Conservation (phyloP, 2,329 filamentous ascomycete genomes). For the Colletotrichum brevisporum region DNA sequence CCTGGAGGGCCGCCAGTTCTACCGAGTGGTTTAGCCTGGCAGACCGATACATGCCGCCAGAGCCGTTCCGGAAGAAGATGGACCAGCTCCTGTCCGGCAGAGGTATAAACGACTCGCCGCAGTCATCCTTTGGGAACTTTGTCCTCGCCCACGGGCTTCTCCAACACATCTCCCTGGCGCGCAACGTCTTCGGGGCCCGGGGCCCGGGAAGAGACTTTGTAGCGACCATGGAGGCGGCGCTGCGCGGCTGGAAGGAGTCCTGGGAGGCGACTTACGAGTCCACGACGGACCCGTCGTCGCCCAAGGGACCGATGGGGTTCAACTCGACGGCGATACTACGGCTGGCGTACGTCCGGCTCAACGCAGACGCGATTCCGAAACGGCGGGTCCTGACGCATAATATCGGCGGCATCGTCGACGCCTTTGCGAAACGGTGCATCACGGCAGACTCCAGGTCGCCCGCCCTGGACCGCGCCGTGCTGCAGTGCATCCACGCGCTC, state of each 20-base stretch:
- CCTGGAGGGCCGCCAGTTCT: slow-evolving; percentile 68
- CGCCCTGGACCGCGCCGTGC: slow-evolving; percentile 62
- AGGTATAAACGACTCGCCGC: slow-evolving; percentile 42
- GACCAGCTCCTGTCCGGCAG: slow-evolving; percentile 46
- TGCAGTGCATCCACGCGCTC: slow-evolving; percentile 68
- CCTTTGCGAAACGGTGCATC: slow-evolving; percentile 54
- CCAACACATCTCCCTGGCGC: slow-evolving; percentile 66
- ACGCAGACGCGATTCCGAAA: slow-evolving; percentile 44
- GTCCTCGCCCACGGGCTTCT: slow-evolving; percentile 68
- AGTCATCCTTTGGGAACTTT: slow-evolving; percentile 67
- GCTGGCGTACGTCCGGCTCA: slow-evolving; percentile 48
- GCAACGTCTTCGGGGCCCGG: slow-evolving; percentile 49
- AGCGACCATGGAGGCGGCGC: slow-evolving; percentile 58
- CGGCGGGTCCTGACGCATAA: slow-evolving; percentile 62
- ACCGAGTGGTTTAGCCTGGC: slow-evolving; percentile 61
- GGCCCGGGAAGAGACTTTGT: slow-evolving; percentile 59
- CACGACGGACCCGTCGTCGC: slow-evolving; percentile 66
- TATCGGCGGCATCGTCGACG: slow-evolving; percentile 59
- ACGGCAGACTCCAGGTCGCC: slow-evolving; percentile 51
- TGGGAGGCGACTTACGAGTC: slow-evolving; percentile 68
- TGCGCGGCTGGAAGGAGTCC: slow-evolving; percentile 64
- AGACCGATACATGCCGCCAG: slow-evolving; percentile 23
- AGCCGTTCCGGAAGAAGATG: slow-evolving; percentile 51
- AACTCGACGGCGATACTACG: slow-evolving; percentile 52
- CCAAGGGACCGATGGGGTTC: slow-evolving; percentile 66